A percentile compares a stretch with the other conserved stretches of the same genome.
phyloP scores from a whole-genome alignment of 495 filamentous ascomycete genomes.

The Oleoguttula mirabilis region DNA sequence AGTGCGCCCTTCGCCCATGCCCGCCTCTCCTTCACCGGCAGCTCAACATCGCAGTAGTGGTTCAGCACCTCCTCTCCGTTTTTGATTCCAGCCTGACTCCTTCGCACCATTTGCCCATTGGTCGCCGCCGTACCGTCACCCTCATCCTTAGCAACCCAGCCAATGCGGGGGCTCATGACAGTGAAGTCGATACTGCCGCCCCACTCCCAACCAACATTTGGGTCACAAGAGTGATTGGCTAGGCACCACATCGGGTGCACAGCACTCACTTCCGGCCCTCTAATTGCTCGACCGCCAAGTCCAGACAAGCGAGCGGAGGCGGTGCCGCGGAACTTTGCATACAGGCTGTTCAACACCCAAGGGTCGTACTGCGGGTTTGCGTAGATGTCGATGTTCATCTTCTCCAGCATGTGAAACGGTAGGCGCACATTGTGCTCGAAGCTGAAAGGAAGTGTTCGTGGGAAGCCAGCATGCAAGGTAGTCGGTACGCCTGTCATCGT shows the following conservation, averaged over 20 bases:
- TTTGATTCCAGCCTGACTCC: slow-evolving; percentile 33
- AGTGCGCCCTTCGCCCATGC: slow-evolving; percentile 28
- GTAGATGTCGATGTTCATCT: slow-evolving; percentile 85
- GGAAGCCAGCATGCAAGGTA: slow-evolving; percentile 38
- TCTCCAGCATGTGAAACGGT: slow-evolving; percentile 74
- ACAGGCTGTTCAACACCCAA: slow-evolving; percentile 92
- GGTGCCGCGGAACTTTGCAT: slow-evolving; percentile 84
- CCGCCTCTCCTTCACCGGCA: slow-evolving; percentile 65
- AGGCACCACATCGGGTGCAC: slow-evolving; percentile 65
- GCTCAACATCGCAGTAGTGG: slow-evolving; percentile 83
- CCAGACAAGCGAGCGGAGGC: slow-evolving; percentile 57
- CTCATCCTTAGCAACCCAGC: not conserved
- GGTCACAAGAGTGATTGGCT: slow-evolving; percentile 89
- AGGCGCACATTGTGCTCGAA: slow-evolving; percentile 74
- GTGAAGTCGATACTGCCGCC: slow-evolving; percentile 67
- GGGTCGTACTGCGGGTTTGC: slow-evolving; percentile 55
- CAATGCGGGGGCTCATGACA: slow-evolving; percentile 36
- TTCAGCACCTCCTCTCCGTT: slow-evolving; percentile 76
- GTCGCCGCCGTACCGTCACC: no score
- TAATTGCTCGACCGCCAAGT: slow-evolving; percentile 45
- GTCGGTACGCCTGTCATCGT: slow-evolving; percentile 5
- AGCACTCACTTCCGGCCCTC: slow-evolving; percentile 67
- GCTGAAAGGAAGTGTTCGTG: slow-evolving; percentile 66
- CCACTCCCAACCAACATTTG: slow-evolving; percentile 92
- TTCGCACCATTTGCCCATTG: slow-evolving; percentile 23